phyloP scores from a whole-genome alignment of 345 rosid species.

The Hibiscus trionum region DNA sequence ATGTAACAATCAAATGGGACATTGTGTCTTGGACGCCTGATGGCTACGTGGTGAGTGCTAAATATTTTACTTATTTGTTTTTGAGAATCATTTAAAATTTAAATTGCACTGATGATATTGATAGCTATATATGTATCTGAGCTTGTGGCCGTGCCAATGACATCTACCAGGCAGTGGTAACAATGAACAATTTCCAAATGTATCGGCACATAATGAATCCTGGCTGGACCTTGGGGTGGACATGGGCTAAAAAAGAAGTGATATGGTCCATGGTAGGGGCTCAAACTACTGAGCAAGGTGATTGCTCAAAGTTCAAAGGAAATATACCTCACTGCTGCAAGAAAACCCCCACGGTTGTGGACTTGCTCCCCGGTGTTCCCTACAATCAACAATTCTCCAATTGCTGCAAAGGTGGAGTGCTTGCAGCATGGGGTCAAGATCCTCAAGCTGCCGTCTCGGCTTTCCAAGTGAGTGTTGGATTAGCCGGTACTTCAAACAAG shows the following conservation, averaged over 20 bases:
- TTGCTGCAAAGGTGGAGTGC: conserved; percentile 88
- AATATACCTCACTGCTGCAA: conserved; percentile 81
- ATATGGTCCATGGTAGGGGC: conserved; percentile 77
- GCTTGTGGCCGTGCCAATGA: neutral
- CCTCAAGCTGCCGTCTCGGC: conserved; percentile 59
- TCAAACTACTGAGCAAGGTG: conserved; percentile 88
- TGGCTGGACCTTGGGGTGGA: conserved; percentile 84
- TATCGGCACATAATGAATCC: conserved; percentile 72
- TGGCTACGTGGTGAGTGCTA: conserved; percentile 62
- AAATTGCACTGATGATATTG: neutral
- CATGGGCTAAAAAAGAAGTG: conserved; percentile 89
- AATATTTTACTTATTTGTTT: neutral
- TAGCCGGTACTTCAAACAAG: conserved; percentile 71
- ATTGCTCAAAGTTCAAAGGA: conserved; percentile 87
- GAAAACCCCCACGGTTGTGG: conserved; percentile 62
- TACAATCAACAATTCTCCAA: conserved; percentile 69
- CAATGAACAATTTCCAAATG: conserved; percentile 66
- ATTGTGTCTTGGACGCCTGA: conserved; percentile 79
- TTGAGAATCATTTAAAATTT: neutral
- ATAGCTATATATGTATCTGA: conserved; percentile 9
- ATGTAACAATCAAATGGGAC: conserved; percentile 85
- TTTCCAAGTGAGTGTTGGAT: conserved; percentile 72
- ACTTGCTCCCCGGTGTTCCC: conserved; percentile 72
- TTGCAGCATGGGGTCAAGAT: conserved; percentile 77
- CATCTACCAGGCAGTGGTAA: conserved; percentile 54